phyloP scores from a whole-genome alignment of 345 rosid genomes.

The Aegle marmelos region DNA sequence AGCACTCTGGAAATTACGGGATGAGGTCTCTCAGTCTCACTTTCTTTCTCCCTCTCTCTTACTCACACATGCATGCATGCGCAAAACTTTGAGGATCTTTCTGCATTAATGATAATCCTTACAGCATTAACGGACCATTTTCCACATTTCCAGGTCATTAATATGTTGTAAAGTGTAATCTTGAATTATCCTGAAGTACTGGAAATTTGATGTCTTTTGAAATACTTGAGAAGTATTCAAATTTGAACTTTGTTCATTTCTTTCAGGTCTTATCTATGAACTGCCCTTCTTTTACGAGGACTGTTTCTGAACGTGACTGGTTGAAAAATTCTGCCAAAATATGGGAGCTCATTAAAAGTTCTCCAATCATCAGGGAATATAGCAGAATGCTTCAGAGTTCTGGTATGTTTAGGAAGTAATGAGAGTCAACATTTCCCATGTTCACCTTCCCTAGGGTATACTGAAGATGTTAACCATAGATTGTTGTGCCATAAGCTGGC shows the following conservation, averaged over 20 bases:
- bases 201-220: background rate
- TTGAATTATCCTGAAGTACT: background rate
- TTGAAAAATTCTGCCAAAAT: constrained; percentile 72
- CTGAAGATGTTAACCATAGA: background rate
- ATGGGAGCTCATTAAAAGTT: constrained; percentile 78
- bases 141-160: background rate
- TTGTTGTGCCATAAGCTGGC: background rate
- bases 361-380: constrained; percentile 60
- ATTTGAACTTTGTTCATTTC: background rate
- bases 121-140: background rate
- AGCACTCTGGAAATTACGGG: constrained; percentile 51
- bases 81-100: background rate
- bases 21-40: constrained; percentile 43
- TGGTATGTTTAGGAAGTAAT: constrained; percentile 66
- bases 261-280: constrained; percentile 62
- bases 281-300: constrained; percentile 47
- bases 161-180: background rate
- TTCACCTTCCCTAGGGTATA: background rate
- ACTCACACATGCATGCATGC: background rate
- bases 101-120: background rate
- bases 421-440: background rate
- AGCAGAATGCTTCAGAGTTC: constrained; percentile 49
- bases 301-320: constrained; percentile 85
- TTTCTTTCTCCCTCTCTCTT: background rate
- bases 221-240: background rate